A percentile compares a stretch with the other conserved stretches of the same genome.
Conservation (phyloP, 495 filamentous ascomycete genomes). For the Aspergillus cavernicola region DNA sequence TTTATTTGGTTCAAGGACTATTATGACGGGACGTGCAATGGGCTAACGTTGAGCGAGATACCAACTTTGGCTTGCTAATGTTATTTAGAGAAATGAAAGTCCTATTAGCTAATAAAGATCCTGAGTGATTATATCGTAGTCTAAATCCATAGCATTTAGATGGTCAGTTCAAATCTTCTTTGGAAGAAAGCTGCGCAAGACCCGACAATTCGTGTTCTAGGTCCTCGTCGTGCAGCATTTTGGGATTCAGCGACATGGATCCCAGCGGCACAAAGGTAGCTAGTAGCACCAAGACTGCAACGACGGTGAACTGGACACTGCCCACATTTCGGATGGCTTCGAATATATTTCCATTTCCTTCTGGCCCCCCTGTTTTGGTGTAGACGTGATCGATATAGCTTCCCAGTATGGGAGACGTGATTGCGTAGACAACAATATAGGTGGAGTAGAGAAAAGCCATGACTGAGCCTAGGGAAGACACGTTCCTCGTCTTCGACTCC, state of each 20-base stretch:
- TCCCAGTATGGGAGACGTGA: constrained; percentile 36
- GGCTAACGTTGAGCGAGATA: background rate
- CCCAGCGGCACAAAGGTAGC: constrained; percentile 36
- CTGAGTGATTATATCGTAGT: background rate
- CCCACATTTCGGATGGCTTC: constrained; percentile 27
- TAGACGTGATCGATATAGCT: constrained; percentile 38
- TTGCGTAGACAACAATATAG: constrained; percentile 42
- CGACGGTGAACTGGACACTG: constrained; percentile 39
- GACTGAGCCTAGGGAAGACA: constrained; percentile 43
- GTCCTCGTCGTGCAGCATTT: constrained; percentile 31
- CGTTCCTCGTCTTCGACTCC: constrained; percentile 33
- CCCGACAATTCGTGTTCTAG: constrained; percentile 20
- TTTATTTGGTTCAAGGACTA: background rate
- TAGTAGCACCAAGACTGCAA: constrained; percentile 28
- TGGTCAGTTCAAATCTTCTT: constrained; percentile 3
- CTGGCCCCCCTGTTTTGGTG: constrained; percentile 21
- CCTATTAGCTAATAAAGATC: background rate
- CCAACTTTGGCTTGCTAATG: background rate
- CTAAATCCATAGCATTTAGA: background rate
- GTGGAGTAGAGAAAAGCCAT: constrained; percentile 47
- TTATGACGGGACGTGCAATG: background rate
- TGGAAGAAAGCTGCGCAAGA: constrained; percentile 11
- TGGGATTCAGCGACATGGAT: constrained; percentile 34
- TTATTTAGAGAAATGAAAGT: background rate
- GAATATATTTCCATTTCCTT: constrained; percentile 18